Evolutionary conservation across 2,329 filamentous ascomycete species (phyloP).

Genomic region (Trichoderma cornu-damae): DNA sequence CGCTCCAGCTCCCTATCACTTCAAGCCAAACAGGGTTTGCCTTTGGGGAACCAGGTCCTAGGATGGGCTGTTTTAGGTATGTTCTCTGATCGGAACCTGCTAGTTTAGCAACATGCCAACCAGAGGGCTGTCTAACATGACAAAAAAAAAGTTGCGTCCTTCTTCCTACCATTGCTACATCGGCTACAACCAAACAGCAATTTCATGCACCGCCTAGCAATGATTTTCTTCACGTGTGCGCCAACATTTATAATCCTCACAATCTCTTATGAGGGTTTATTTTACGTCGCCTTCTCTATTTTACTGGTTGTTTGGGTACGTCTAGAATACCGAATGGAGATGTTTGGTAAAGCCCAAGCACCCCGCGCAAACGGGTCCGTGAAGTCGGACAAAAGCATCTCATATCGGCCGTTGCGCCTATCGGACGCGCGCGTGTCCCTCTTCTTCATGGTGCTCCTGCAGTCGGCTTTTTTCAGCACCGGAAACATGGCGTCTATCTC

Average conservation of each 20-base stretch:
- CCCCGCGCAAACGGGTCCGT: neutral
- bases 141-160: slow-evolving; percentile 59
- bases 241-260: slow-evolving; percentile 93
- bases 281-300: slow-evolving; percentile 84
- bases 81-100: slow-evolving; percentile 24
- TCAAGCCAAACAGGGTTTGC: slow-evolving; percentile 78
- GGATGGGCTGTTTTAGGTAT: slow-evolving; percentile 75
- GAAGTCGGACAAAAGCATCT: slow-evolving; percentile 21
- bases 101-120: slow-evolving; percentile 18
- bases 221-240: slow-evolving; percentile 88
- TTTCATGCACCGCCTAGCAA: slow-evolving; percentile 82
- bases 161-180: slow-evolving; percentile 77
- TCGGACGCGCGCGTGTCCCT: slow-evolving; percentile 83
- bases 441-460: slow-evolving; percentile 92
- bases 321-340: slow-evolving; percentile 70
- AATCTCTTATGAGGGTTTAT: slow-evolving; percentile 94
- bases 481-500: slow-evolving; percentile 94
- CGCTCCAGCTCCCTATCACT: slow-evolving; percentile 78
- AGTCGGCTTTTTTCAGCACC: slow-evolving; percentile 94
- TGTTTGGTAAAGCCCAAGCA: slow-evolving; percentile 17
- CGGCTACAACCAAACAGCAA: slow-evolving; percentile 73
- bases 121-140: neutral
- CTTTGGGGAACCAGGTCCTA: slow-evolving; percentile 78
- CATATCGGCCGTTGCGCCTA: slow-evolving; percentile 64
- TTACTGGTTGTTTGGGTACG: slow-evolving; percentile 83